Percentiles rank a stretch among this genome's conserved stretches.
Conservation (phyloP, 1,284 basidiomycete species). For the Pterulicium gracile region DNA sequence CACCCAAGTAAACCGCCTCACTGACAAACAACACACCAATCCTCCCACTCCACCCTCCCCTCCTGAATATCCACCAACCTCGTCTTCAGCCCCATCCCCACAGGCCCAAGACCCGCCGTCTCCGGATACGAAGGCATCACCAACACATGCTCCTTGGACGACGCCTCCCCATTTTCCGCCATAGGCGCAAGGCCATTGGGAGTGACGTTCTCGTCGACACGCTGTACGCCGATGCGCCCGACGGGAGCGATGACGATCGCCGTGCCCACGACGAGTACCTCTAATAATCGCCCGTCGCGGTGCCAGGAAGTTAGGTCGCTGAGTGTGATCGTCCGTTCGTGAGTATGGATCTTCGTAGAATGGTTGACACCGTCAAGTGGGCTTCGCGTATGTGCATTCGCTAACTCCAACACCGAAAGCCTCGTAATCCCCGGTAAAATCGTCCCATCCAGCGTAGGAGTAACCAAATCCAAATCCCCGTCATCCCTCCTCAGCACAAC, state of each 20-base stretch:
- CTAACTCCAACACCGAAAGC: constrained; percentile 55
- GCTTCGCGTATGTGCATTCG: constrained; percentile 31
- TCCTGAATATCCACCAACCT: constrained; percentile 56
- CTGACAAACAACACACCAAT: constrained; percentile 39
- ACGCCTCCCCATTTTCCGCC: background rate
- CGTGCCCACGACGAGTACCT: constrained; percentile 69
- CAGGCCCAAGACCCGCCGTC: constrained; percentile 33
- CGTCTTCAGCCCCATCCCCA: constrained; percentile 45
- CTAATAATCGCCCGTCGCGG: constrained; percentile 42
- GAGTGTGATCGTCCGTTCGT: constrained; percentile 57
- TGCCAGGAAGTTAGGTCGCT: constrained; percentile 41
- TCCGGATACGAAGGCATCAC: background rate
- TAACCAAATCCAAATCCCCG: constrained; percentile 57
- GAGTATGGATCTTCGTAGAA: constrained; percentile 32
- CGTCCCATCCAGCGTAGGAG: constrained; percentile 68
- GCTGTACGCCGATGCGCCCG: constrained; percentile 42
- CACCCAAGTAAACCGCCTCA: too few relatives aligned
- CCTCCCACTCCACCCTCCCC: constrained; percentile 41
- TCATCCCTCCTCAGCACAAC: constrained; percentile 40
- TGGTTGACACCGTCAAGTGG: constrained; percentile 29
- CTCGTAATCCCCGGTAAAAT: constrained; percentile 72
- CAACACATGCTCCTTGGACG: background rate
- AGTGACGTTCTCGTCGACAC: constrained; percentile 9
- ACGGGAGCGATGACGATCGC: constrained; percentile 55
- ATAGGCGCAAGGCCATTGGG: background rate